Evolutionary conservation across 805 yeast species (phyloP), one percentile per base, ranked within the genome.

Genomic region (Schizosaccharomyces lindneri): DNA sequence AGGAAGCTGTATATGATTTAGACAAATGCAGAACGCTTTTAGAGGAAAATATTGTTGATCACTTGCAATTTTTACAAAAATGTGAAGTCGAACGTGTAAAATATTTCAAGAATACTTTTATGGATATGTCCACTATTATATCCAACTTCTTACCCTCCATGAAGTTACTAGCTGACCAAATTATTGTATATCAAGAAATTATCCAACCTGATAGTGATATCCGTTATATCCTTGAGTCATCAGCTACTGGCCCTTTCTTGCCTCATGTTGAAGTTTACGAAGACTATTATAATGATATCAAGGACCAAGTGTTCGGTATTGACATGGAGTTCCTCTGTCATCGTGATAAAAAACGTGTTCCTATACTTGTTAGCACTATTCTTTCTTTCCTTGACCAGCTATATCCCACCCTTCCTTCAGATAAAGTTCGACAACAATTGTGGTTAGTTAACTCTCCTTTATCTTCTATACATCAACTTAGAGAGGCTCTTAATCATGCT

Each of bases 31-130:
- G 95, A 63, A 84, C 93, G 70, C 81, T 80, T 59, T 75, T 85
- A 59, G 95, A 87, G 70, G 90, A 84, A 67, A 61, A 66, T 7
- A 75, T 84, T 62, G 78, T 83, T 69, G 89, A 57, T 39, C 60
- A 57, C 36, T 73, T 83, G 61, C 72, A 81, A 27, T 85, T 83
- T 69, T 81, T 87, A 85, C 90, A 86, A 69, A 79, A 82, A 66
- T 86, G 93, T 72, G 95, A 87, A 71, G 70, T 79, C 43, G 94
- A 87, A 71, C 77, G 95, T 65, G 74, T 85, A 63, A 76, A 78
- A 65, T 93, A 93, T 0, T 73, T 87, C 64, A 85, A 86, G 70
- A 83, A 84, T 63, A 89, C 82, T 1, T 78, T 84, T 11, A 75
- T 80, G 61, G 95, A 86, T 69, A 85, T 84, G 66, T 73, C 84